These are phyloP conservation scores for Epichloe coenophiala DNA, from an alignment of 2,329 filamentous ascomycete species.

Conservation along the genomic window DNA sequence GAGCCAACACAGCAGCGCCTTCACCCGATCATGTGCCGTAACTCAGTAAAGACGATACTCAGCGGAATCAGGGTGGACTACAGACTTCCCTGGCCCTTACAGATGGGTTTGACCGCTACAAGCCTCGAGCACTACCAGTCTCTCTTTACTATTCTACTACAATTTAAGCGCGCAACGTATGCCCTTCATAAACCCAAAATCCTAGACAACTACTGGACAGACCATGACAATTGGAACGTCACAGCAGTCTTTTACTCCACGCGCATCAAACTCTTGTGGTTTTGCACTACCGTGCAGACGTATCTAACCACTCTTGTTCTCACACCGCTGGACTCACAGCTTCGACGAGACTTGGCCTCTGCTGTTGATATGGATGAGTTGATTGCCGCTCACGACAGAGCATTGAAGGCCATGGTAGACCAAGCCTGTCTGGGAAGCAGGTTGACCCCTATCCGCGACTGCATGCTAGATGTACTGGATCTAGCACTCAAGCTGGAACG, in stretches of 20 bases:
- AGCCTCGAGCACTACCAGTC: constrained; percentile 55
- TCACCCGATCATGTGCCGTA: constrained; percentile 32
- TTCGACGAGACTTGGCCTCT: constrained; percentile 42
- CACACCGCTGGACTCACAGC: constrained; percentile 39
- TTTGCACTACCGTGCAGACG: constrained; percentile 58
- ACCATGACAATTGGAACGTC: constrained; percentile 25
- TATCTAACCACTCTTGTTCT: constrained; percentile 67
- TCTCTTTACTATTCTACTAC: constrained; percentile 63
- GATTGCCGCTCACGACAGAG: constrained; percentile 54
- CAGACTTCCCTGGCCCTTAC: constrained; percentile 50
- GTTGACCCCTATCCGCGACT: constrained; percentile 56
- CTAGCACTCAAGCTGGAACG: constrained; percentile 58
- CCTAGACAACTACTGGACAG: constrained; percentile 25
- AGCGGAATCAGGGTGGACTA: constrained; percentile 54
- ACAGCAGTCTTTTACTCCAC: constrained; percentile 42
- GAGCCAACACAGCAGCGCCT: constrained; percentile 25
- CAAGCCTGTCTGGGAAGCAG: constrained; percentile 58
- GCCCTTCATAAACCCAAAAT: constrained; percentile 45
- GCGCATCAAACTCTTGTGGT: constrained; percentile 62
- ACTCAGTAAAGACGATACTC: constrained; percentile 44
- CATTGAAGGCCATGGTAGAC: constrained; percentile 47
- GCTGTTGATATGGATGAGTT: constrained; percentile 71
- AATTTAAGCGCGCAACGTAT: constrained; percentile 58
- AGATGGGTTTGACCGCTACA: constrained; percentile 58
- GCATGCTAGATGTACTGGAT: constrained; percentile 64